Evolutionary conservation across 1,284 basidiomycete species (phyloP), one percentile per base, ranked within the genome.

Genomic region (Papiliotrema flavescens): DNA sequence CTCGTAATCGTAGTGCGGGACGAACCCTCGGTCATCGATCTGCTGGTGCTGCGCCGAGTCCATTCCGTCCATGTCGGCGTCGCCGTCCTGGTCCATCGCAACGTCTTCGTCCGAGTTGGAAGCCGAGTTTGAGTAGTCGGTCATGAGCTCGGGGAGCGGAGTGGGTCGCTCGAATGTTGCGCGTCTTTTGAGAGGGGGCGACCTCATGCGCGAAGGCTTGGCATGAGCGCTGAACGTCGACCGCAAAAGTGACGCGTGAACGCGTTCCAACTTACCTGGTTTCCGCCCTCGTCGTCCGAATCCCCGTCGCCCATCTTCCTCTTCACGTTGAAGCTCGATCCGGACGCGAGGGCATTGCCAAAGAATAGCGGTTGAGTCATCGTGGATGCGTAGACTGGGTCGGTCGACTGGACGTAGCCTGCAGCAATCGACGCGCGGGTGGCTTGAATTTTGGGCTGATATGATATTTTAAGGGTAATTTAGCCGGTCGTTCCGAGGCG

Each of bases 251-350:
- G 6, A 11, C 28, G 28, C 28, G 28, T 32, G 11, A 6, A 32
- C 5, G 28, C 28, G 28, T 11, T 11, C 28, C 17, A 2, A 59
- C 64, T 61, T 51, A 67, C 64, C 53, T 67, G 58, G 24, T 65
- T 62, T 53, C 56, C 57, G 52, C 62, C 53, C 49, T 64, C 62
- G 26, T 44, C 34, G 15, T 46, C 47, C n/a, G 40, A 39, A 15
- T 62, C 63, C 23, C 56, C 47, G 37, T 47, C 49, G 13, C 23
- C 40, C 15, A 61, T 54, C 61, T 75, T 75, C 23, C 73, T 64
- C 66, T 75, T 75, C 22, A 63, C 54, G 48, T 68, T 70, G 56
- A 67, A 62, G 45, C 58, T 57, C 26, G 68, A 67, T 17, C 59
- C 58, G 23, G 63, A 61, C 11, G 63, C 55, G 41, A 62, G 49